Evolutionary conservation across 2,329 filamentous ascomycete species (phyloP), one percentile per base, ranked within the genome.

Genomic region (Blastomyces emzantsi): DNA sequence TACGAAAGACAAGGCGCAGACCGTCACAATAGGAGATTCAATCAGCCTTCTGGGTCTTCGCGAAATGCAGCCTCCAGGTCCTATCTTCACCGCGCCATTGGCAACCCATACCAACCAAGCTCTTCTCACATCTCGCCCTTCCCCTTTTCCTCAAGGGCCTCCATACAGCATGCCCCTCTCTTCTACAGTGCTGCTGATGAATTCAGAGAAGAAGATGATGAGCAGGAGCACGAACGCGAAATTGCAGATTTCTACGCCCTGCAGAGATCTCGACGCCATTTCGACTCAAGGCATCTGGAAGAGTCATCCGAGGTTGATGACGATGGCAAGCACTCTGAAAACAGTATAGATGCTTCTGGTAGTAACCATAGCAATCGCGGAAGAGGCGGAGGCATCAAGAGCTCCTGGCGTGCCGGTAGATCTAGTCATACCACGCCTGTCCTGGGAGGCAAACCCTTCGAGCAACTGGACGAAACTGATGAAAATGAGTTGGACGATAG

Each of bases 221-320:
- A 94, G 73, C 89, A 90, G 70, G 92, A 96, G 76, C 87, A 90
- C 70, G 90, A 95, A 70, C 82, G 92, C 62, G 93, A 97, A 73
- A 90, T 93, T 43, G 92, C 92, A n/a, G 94, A 97, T 76, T 87
- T 94, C 68, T 95, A 92, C 76, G 93, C 93, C 6, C 80, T 99
- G 64, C 92, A 97, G 75, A 85, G 89, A 69, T 97, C 93, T 68
- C 85, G 94, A 69, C 85, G 92, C 57, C 90, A 96, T 64, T 93
- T 97, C 72, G 90, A 91, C 17, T 87, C 88, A 17, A 91, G 89
- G 75, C 86, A 90, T 69, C 78, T 97, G 60, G 90, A 89, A 47
- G 92, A 96, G 68, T 96, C 92, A 66, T 88, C 89, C 1, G 92
- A 95, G 69, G 85, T 89, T 2, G 92, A 94, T 60, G 86, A 89